Conservation (phyloP, 2,329 filamentous ascomycete species). For the Graphilbum sp. region DNA sequence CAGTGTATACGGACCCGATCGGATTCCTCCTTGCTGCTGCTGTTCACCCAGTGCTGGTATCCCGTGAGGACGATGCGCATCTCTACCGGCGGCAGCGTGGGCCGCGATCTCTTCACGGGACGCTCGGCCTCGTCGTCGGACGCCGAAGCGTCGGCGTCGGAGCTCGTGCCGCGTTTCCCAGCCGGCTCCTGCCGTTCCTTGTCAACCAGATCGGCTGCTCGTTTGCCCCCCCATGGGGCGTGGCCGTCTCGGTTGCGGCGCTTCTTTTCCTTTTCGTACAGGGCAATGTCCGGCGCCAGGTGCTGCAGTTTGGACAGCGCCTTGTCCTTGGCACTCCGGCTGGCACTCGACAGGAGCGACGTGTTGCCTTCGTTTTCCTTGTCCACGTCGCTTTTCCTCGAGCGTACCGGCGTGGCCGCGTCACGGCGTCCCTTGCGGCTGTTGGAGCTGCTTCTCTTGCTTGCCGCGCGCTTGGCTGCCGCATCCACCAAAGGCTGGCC, state of each 20-base stretch:
- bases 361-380: slow-evolving; percentile 73
- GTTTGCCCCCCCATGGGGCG: slow-evolving; percentile 44
- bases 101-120: slow-evolving; percentile 46
- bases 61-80: slow-evolving; percentile 72
- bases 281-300: slow-evolving; percentile 66
- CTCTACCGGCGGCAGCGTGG: slow-evolving; percentile 45
- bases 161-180: slow-evolving; percentile 27
- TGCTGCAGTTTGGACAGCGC: slow-evolving; percentile 63
- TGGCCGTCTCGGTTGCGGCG: slow-evolving; percentile 35
- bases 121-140: slow-evolving; percentile 25
- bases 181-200: slow-evolving; percentile 39
- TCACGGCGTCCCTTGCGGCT: background rate
- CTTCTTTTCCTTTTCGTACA: slow-evolving; percentile 91
- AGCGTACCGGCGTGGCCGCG: background rate
- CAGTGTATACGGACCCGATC: slow-evolving; percentile 67
- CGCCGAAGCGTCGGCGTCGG: slow-evolving; percentile 16
- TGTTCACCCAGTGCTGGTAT: slow-evolving; percentile 65
- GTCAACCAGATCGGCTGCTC: slow-evolving; percentile 42
- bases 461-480: no score
- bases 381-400: slow-evolving; percentile 23
- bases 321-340: slow-evolving; percentile 75
- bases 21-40: slow-evolving; percentile 55
- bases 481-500: no score
- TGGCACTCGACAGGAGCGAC: slow-evolving; percentile 46
- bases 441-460: background rate